Evolutionary conservation across 2,329 filamentous ascomycete species (phyloP), one percentile per base, ranked within the genome.

Genomic region (Rhynchosporium graminicola): DNA sequence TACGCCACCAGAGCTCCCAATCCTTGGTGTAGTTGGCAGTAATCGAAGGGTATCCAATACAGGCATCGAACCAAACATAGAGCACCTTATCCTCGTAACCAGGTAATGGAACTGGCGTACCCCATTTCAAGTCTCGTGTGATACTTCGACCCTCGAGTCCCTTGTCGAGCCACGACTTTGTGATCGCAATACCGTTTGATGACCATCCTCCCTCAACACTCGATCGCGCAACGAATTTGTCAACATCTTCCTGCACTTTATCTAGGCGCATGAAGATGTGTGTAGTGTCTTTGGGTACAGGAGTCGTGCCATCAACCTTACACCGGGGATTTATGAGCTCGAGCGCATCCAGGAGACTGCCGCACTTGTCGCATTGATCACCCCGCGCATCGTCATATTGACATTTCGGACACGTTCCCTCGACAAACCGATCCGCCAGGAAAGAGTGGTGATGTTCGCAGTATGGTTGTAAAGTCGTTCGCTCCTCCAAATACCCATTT

Each of bases 1-100:
- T 89, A 73, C 89, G 87, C 93, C 93, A 97, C 93, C 93, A 97
- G 73, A 91, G 84, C 79, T 96, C 87, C 93, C 93, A 97, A 66
- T 96, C 83, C 50, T 87, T 83, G 4, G 92, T 97, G 76, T 96
- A 96, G 70, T 87, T 92, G 67, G 91, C 91, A 1, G 93, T 97
- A 69, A 97, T 97, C 1, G 92, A 96, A n/a, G 92, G 88, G 75
- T 97, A 97, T 26, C 93, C 93, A 72, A 97, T 95, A 76, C 91
- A 95, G 60, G 91, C 91, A 74, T 96, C 91, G 74, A 97, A 92
- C 76, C 76, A 80, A 64, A 97, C 92, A 73, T 97, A 97, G 68
- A 97, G 87, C 65, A 97, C 94, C 66, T 91, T 91, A 67, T 88
- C 81, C 67, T 88, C 85, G 70, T 87, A 90, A 12, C 82, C 86